Base-by-base conservation (phyloP, 768 basidiomycete species). In the Dioszegia crocea region DNA sequence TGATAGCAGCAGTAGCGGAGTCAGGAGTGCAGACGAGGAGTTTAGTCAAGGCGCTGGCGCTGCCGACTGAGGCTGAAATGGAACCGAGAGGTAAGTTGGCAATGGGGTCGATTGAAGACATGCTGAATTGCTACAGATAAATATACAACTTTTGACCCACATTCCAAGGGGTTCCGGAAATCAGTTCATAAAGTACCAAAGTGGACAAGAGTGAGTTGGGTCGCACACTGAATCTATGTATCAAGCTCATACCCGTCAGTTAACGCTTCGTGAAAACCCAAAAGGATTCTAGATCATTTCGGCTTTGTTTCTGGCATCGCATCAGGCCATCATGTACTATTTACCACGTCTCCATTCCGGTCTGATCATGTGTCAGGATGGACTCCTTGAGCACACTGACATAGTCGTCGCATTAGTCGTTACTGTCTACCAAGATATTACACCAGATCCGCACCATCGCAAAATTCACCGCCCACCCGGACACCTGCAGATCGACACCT, bases 181-280 rank as follows among this genome's bases (percentile, higher is more conserved):
- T 88, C 90, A 24, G 91, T 96, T 48, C 93, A 98, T 79, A 93
- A 93, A 71, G 88, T 94, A 26, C 93, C 93, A n/a, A 94, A 96
- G 73, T 97, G 87, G 85, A 96, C 93, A 49, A 45, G 46, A 57
- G 56, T 48, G 46, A 24, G 45, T 57, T 21, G n/a, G n/a, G 1
- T 17, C 17, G 3, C 21, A 3, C 3, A 24, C 27, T 36, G 3
- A 48, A 14, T 40, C 33, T 38, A 38, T 12, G 38, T 5, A 3
- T 9, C 11, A 10, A 19, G 24, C 39, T 17, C 24, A 17, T 26
- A 29, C 51, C 21, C 24, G 26, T 40, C 46, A 76, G 93, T 75
- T 92, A 61, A 92, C 93, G 30, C 81, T 88, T 3, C 81, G 93
- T 69, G 85, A 85, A 39, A 96, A 96, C 76, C 93, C 92, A 2